Evolutionary conservation across 352 stramenopile species (phyloP), one percentile per base, ranked within the genome.

Genomic region (Pelagophyceae sp.): DNA sequence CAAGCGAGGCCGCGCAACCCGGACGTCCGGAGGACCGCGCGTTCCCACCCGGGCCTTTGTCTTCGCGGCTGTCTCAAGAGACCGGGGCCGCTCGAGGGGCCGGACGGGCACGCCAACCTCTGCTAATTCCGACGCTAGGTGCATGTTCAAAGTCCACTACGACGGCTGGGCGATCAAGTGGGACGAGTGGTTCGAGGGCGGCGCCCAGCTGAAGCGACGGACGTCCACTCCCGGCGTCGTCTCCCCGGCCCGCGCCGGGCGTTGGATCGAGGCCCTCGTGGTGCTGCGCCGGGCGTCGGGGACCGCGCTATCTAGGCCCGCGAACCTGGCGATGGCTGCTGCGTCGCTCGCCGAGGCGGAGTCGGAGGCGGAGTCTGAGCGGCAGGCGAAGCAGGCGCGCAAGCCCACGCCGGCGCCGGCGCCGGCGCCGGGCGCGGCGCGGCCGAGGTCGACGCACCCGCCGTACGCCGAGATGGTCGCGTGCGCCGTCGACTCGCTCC

Each of bases 111-210:
- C n/a, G n/a, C n/a, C n/a, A n/a, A n/a, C n/a, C n/a, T n/a, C n/a
- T n/a, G n/a, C n/a, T n/a, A n/a, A n/a, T n/a, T n/a, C n/a, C n/a
- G 45, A 23, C 11, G 11, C 11, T 54, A 54, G 45, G 45, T 35
- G 23, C 23, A 15, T 31, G 23, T 74, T 35, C 67, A 74, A 58
- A 37, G 37, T 74, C 17, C 38, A 50, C 35, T 74, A 58, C 67
- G 67, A 74, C 35, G 67, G 67, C 35, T 74, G 67, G 67, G 67
- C 35, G 23, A 2, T 37, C 17, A 31, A 37, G 17, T 74, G 67
- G 67, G 67, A 74, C 67, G 67, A 74, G 67, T 74, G 67, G 67
- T 5, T 74, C 27, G 67, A 74, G 27, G 1, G 11, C 15, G 67
- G 27, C 61, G 61, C 6, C n/a, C 15, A 31, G 1, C 25, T 15